phyloP scores from a whole-genome alignment of 306 rosid species.

The Ochetophila trinervis region DNA sequence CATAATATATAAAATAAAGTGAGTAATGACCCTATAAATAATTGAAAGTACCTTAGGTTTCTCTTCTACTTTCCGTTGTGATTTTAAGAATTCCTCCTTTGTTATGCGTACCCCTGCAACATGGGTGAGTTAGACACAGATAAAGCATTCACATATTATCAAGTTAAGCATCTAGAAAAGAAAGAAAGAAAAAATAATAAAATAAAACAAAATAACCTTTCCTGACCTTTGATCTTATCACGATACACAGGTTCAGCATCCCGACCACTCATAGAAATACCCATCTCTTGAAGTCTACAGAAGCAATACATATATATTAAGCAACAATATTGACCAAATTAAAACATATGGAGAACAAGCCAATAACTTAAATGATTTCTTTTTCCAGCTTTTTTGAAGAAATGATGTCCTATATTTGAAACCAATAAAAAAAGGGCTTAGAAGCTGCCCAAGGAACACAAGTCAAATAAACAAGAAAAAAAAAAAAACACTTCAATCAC shows the following conservation, averaged over 20 bases:
- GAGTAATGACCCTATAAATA: background rate
- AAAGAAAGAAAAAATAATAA: slow-evolving; percentile 12
- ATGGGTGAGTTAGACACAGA: slow-evolving; percentile 11
- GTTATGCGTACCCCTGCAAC: slow-evolving; percentile 61
- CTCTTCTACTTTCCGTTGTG: slow-evolving; percentile 62
- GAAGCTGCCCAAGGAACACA: no score
- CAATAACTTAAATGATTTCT: no score
- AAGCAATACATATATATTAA: background rate
- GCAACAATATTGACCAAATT: background rate
- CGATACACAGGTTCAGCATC: slow-evolving; percentile 74
- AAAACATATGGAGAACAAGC: background rate
- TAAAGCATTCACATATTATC: slow-evolving; percentile 7
- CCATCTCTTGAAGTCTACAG: slow-evolving; percentile 78
- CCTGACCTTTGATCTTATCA: slow-evolving; percentile 72
- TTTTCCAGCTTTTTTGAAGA: no score
- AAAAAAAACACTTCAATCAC: no score
- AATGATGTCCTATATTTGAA: no score
- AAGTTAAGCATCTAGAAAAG: slow-evolving; percentile 16
- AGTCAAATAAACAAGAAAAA: no score
- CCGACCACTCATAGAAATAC: slow-evolving; percentile 61
- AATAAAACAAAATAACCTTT: slow-evolving; percentile 15
- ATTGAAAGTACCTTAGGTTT: slow-evolving; percentile 72
- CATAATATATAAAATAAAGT: background rate
- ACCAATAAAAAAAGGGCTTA: no score
- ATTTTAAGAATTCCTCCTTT: slow-evolving; percentile 71